Percentiles rank a stretch among this genome's conserved stretches.
These are phyloP conservation scores for Ilex asprella DNA, from an alignment of 257 asterid species.

Conservation along the genomic window DNA sequence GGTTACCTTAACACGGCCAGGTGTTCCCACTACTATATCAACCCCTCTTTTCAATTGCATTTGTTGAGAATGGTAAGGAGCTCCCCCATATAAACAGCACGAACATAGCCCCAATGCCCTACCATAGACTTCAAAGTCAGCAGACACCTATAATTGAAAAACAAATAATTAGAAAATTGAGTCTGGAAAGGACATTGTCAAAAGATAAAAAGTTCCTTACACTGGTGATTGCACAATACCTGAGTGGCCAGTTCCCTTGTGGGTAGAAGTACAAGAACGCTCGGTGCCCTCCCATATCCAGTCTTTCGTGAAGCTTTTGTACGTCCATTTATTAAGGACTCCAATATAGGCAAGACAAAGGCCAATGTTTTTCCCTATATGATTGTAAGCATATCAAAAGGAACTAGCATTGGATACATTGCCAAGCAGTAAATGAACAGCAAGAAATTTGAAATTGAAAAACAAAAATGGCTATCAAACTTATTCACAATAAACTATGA, in stretches of 20 bases:
- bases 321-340: slow-evolving; percentile 76
- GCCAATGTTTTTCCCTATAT: slow-evolving; percentile 91
- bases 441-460: too few relatives aligned
- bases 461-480: too few relatives aligned
- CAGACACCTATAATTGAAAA: slow-evolving; percentile 38
- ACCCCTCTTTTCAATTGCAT: slow-evolving; percentile 69
- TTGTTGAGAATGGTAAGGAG: slow-evolving; percentile 62
- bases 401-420: too few relatives aligned
- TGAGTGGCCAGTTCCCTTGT: slow-evolving; percentile 93
- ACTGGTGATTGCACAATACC: slow-evolving; percentile 27
- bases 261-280: slow-evolving; percentile 89
- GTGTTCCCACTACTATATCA: slow-evolving; percentile 81
- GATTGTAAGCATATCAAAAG: not conserved
- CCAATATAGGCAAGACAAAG: slow-evolving; percentile 85
- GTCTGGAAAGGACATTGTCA: too few relatives aligned
- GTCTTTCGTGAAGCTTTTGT: slow-evolving; percentile 48
- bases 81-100: slow-evolving; percentile 85
- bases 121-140: slow-evolving; percentile 79
- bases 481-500: too few relatives aligned
- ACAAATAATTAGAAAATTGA: not conserved
- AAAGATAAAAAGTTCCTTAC: too few relatives aligned
- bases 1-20: slow-evolving; percentile 87
- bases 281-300: slow-evolving; percentile 79
- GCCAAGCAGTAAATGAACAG: too few relatives aligned
- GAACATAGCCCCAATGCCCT: slow-evolving; percentile 63